Conservation (phyloP, 2,329 filamentous ascomycete species). For the Epichloe brachyelytri region DNA sequence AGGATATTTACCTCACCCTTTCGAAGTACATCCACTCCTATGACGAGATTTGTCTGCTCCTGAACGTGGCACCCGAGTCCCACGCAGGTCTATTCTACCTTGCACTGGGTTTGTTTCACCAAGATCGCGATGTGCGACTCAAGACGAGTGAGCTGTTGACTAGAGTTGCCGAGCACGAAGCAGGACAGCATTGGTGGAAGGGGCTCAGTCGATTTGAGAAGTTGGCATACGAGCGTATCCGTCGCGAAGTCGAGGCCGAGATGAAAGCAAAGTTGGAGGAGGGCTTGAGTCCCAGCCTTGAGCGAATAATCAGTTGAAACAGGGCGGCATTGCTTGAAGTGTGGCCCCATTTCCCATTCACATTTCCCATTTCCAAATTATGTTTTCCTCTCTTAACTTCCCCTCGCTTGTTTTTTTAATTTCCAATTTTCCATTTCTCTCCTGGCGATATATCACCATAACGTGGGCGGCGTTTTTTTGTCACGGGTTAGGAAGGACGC, state of each 20-base stretch:
- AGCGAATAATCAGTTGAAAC: constrained; percentile 36
- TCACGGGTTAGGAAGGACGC: neutral
- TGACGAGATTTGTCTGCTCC: constrained; percentile 72
- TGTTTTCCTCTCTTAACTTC: neutral
- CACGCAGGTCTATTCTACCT: constrained; percentile 86
- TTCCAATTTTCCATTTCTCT: neutral
- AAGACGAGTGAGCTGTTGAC: constrained; percentile 70
- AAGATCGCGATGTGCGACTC: constrained; percentile 64
- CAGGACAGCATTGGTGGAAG: constrained; percentile 86
- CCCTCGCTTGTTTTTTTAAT: neutral
- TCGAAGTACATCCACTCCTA: constrained; percentile 64
- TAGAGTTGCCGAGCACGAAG: constrained; percentile 73
- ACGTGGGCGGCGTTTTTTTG: constrained; percentile 3
- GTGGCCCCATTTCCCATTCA: neutral
- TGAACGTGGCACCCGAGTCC: constrained; percentile 71
- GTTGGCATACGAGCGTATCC: constrained; percentile 68
- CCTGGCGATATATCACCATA: constrained; percentile 1
- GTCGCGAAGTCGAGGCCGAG: constrained; percentile 49
- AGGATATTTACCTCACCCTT: constrained; percentile 75
- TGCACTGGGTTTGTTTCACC: constrained; percentile 83
- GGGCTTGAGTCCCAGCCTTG: constrained; percentile 25
- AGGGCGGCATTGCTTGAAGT: neutral
- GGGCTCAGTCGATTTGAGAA: constrained; percentile 79
- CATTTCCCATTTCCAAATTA: neutral
- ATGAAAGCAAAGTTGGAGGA: constrained; percentile 33